phyloP scores from a whole-genome alignment of 768 basidiomycete genomes.

The Boletellus sp. region DNA sequence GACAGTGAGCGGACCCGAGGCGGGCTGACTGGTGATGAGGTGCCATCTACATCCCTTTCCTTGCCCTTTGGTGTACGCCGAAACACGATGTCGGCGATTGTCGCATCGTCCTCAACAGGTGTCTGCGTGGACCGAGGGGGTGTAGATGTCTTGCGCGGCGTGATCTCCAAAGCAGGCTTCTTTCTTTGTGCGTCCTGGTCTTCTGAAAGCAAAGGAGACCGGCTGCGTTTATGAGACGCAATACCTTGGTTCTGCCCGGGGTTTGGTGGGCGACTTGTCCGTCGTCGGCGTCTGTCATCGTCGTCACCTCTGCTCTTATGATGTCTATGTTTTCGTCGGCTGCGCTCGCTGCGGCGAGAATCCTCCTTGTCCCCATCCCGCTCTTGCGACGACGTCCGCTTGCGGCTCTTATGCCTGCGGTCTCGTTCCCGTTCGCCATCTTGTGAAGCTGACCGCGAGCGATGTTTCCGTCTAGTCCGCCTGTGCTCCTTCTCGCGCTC shows the following conservation, averaged over 20 bases:
- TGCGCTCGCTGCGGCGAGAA: conserved; percentile 14
- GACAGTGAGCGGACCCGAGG: conserved; percentile 26
- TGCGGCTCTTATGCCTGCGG: conserved; percentile 18
- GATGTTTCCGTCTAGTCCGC: conserved; percentile 23
- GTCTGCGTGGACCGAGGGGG: conserved; percentile 31
- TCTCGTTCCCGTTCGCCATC: conserved; percentile 17
- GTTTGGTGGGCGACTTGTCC: conserved; percentile 16
- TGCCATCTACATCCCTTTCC: conserved; percentile 6
- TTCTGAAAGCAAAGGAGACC: conserved; percentile 15
- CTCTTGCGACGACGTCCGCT: conserved; percentile 18
- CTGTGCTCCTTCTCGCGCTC: conserved; percentile 17
- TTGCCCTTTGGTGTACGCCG: conserved; percentile 19
- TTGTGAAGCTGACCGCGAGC: conserved; percentile 31
- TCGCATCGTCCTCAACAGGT: conserved; percentile 17
- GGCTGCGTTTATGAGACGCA: conserved; percentile 13
- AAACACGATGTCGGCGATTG: conserved; percentile 5
- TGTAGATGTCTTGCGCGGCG: conserved; percentile 13
- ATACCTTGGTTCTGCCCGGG: neutral
- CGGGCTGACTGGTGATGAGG: conserved; percentile 13
- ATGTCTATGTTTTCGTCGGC: conserved; percentile 25
- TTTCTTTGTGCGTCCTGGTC: conserved; percentile 4
- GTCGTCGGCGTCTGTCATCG: conserved; percentile 20
- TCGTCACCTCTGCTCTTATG: conserved; percentile 20
- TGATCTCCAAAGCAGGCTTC: conserved; percentile 4
- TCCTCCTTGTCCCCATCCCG: conserved; percentile 9